Base-by-base conservation (phyloP, 2,329 filamentous ascomycete species). In the Chrysosporium keratinophilum region DNA sequence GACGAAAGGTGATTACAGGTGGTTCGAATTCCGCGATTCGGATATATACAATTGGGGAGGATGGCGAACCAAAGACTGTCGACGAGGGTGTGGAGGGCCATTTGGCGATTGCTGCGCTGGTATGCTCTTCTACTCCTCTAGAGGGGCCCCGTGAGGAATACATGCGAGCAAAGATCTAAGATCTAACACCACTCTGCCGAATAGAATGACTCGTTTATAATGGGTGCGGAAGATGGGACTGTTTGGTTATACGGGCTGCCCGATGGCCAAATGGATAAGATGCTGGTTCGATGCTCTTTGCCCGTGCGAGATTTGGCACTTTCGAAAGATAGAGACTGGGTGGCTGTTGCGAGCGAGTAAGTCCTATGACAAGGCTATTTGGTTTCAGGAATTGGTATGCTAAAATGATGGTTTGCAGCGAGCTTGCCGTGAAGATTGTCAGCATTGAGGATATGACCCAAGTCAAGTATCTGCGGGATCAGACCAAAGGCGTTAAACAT, bases 11-110 rank as follows among this genome's bases (percentile, higher is more conserved):
- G 55, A 82, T 97, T 60, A 97, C 93, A 10, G 90, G 89, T 57
- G 93, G 93, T 59, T 85, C 88, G 56, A 95, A 97, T 73, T 94
- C 94, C 65, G 88, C 88, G 6, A 89, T 95, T 64, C 87, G 94
- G 48, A 81, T 97, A 48, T 98, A 95, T 74, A 87, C 85, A 61
- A 93, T 90, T 12, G 88, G 88, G 56, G 93, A 86, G 39, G 87
- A 95, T 72, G 90, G 89, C 62, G 93, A 98, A 68, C 93, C 94
- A 9, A 83, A 81, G 55, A 95, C 91, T 54, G 85, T 98, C 54
- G 91, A 97, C 67, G 88, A 96, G 59, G 88, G 85, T 52, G 85
- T 86, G 57, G 91, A 96, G 61, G 85, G 87, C 59, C 95, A 95
- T 65, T 77, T 87, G 17, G 83, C 85, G 33, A 81, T 97, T 19